These are phyloP conservation scores for Pythium volutum DNA, from an alignment of 352 stramenopile species.

Conservation along the genomic window DNA sequence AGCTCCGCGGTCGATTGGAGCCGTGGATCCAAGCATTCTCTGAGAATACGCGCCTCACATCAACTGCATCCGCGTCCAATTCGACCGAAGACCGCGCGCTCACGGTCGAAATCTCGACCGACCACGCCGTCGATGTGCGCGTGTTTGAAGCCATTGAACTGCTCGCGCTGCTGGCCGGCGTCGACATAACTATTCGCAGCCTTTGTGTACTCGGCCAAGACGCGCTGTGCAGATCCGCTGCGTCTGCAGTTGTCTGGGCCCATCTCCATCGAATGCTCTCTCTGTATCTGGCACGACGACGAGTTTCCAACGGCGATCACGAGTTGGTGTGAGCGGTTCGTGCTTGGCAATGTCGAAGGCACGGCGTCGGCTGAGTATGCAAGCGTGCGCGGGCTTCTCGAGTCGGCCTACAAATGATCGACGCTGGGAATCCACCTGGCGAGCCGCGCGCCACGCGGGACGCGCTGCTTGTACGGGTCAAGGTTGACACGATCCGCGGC, in stretches of 20 bases:
- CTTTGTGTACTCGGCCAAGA: no score
- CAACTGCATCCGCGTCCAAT: no score
- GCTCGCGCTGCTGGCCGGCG: constrained; percentile 5
- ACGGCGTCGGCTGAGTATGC: constrained; percentile 1
- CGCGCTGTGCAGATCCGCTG: neutral
- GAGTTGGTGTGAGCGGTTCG: constrained; percentile 5
- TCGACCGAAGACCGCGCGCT: no score
- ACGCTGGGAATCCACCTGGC: neutral
- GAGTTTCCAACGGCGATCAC: constrained; percentile 9
- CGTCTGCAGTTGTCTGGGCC: no score
- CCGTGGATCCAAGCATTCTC: no score
- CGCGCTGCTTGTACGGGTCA: neutral
- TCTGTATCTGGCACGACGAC: neutral
- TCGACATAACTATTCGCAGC: constrained; percentile 4
- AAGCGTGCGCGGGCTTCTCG: neutral
- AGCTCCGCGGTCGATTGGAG: no score
- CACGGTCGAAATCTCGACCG: no score
- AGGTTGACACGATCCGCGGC: neutral
- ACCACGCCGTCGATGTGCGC: constrained; percentile 5
- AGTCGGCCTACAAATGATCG: constrained; percentile 4
- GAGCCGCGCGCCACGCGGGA: neutral
- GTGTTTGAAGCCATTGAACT: constrained; percentile 16
- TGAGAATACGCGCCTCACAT: no score
- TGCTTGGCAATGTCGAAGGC: constrained; percentile 7
- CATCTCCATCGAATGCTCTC: constrained; percentile 1